Evolutionary conservation across 2,329 filamentous ascomycete species (phyloP), one percentile per base, ranked within the genome.

Genomic region (Paramyrothecium roridum): DNA sequence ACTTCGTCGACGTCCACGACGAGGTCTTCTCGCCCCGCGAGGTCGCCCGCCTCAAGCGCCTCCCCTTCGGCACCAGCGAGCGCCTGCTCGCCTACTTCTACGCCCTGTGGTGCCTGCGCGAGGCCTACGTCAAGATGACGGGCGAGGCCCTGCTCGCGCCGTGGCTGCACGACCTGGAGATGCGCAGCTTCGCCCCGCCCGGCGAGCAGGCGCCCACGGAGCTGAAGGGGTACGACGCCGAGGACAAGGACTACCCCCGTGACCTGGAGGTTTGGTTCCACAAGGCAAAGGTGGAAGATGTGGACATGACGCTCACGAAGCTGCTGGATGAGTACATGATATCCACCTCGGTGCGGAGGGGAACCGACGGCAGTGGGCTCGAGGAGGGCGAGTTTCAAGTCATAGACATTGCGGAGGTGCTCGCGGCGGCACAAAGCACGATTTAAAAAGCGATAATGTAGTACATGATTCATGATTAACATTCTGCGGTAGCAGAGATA

Each of bases 91-190:
- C 88, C 6, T 79, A 82, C 53, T 93, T 93, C 67, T 93, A 92
- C 68, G 82, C 88, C 1, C 83, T 89, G 56, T 93, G 89, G 87
- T 90, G 87, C 68, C 80, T 91, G 69, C 86, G 90, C 63, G 90
- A 93, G 73, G 86, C 89, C 1, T 93, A 90, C 67, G 86, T 93
- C 70, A 93, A 93, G 80, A 85, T 93, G 75, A 89, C 88, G 30
- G 90, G 90, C 23, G 88, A 93, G 64, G 90, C 88, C 1, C 76
- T 93, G 56, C 76, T 92, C 10, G 90, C 90, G 0, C 76, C 78
- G 3, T 93, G 90, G 90, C 76, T 93, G 50, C 76, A 75, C 52
- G 82, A 88, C 51, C 74, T 93, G 10, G 87, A 92, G 63, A 90
- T 93, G 66, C 75, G 78, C 56, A 74, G 78, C 50, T 88, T 90